These are phyloP conservation scores for Kwoniella mangroviensis DNA, from an alignment of 768 basidiomycete genomes.

Conservation along the genomic window DNA sequence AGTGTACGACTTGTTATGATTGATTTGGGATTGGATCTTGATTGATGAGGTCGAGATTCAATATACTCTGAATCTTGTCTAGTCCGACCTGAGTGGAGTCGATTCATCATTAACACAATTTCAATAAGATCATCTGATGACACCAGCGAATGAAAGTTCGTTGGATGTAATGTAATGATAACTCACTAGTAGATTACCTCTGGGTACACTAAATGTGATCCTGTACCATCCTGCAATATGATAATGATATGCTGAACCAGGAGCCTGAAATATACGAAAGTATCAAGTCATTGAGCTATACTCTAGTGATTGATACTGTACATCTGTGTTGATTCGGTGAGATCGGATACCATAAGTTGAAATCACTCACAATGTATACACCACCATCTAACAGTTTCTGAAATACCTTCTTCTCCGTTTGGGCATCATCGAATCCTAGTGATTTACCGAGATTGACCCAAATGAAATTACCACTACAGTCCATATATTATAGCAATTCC, in stretches of 20 bases:
- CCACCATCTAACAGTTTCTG: conserved; percentile 51
- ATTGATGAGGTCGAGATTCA: neutral
- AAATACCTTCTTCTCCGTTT: conserved; percentile 51
- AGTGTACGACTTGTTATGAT: too few species aligned
- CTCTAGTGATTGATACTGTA: too few species aligned
- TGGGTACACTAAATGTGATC: conserved; percentile 48
- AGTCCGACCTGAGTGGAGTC: conserved; percentile 35
- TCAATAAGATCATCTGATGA: neutral
- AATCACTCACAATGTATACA: conserved; percentile 52
- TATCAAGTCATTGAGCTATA: too few species aligned
- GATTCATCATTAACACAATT: neutral
- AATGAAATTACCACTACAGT: conserved; percentile 49
- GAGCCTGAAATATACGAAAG: too few species aligned
- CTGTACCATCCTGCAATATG: conserved; percentile 45
- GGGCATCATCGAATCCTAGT: conserved; percentile 41
- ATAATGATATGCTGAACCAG: conserved; percentile 53
- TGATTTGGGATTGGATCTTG: neutral
- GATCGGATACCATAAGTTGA: too few species aligned
- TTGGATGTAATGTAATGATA: too few species aligned
- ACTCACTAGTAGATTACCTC: conserved; percentile 40
- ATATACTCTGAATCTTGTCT: conserved; percentile 33
- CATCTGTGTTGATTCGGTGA: too few species aligned
- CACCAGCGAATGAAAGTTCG: neutral
- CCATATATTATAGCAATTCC: neutral
- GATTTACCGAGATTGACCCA: conserved; percentile 51